A percentile compares a stretch with the other conserved stretches of the same genome.
Conservation (phyloP, 345 rosid species). For the Eucalyptus rudis region DNA sequence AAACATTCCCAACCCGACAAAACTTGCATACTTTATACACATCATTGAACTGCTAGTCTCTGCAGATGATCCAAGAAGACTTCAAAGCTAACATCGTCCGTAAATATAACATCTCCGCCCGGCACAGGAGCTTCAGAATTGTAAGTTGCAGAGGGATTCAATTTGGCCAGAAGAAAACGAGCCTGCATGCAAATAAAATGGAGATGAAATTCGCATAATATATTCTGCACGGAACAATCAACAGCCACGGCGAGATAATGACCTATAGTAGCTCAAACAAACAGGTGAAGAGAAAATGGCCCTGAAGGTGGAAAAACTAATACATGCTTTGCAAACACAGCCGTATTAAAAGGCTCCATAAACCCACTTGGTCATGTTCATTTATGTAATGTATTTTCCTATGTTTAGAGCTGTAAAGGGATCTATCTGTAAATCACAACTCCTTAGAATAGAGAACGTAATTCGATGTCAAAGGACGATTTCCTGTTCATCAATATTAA, state of each 20-base stretch:
- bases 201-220: not conserved
- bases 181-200: slow-evolving; percentile 35
- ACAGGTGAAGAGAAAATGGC: not conserved
- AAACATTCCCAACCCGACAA: not conserved
- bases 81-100: slow-evolving; percentile 91
- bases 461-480: not conserved
- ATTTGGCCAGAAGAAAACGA: slow-evolving; percentile 84
- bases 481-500: not conserved
- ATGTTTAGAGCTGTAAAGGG: not conserved
- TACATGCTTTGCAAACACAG: not conserved
- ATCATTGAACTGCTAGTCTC: slow-evolving; percentile 67
- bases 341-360: not conserved
- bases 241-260: not conserved
- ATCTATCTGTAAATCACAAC: not conserved
- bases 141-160: slow-evolving; percentile 78
- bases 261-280: not conserved
- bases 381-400: not conserved
- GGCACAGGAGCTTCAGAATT: slow-evolving; percentile 30
- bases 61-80: slow-evolving; percentile 93
- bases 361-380: not conserved
- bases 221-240: not conserved
- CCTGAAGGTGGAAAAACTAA: not conserved
- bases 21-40: not conserved
- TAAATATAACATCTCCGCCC: slow-evolving; percentile 58
- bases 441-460: not conserved